Evolutionary conservation across 2,329 filamentous ascomycete genomes (phyloP).

Genomic region (Blastomyces emzantsi): DNA sequence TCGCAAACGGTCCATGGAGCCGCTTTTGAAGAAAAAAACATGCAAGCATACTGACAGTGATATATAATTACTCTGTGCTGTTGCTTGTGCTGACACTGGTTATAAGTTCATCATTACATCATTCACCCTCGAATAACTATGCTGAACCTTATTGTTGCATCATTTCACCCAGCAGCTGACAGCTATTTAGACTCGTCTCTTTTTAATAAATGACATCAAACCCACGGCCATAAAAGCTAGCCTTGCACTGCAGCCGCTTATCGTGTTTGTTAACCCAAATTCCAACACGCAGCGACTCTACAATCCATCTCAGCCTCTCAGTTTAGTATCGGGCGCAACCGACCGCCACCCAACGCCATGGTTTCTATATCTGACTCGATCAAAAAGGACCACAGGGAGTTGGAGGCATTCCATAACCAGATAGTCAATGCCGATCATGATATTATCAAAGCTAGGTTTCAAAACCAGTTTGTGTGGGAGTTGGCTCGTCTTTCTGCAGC

Average conservation of each 20-base stretch:
- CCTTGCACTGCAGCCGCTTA: neutral
- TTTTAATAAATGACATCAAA: constrained; percentile 5
- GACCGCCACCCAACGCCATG: constrained; percentile 7
- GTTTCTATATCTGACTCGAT: constrained; percentile 30
- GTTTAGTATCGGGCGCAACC: neutral
- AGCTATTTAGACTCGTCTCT: neutral
- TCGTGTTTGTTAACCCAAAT: neutral
- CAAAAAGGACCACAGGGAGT: constrained; percentile 34
- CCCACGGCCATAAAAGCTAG: neutral
- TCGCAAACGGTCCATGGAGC: neutral
- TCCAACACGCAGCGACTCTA: neutral
- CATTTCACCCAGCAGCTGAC: neutral
- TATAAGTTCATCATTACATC: neutral
- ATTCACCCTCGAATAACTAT: neutral
- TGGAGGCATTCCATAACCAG: constrained; percentile 38
- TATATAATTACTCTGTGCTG: neutral
- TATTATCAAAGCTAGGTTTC: constrained; percentile 37
- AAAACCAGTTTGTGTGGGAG: constrained; percentile 47
- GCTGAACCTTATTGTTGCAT: neutral
- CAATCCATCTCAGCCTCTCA: neutral
- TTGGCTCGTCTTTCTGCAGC: constrained; percentile 43
- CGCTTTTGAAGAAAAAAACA: neutral
- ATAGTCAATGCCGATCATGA: constrained; percentile 34
- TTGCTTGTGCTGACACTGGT: neutral
- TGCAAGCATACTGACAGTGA: neutral